A percentile compares a stretch with the other conserved stretches of the same genome.
Conservation (phyloP, 306 rosid species). For the Malus orientalis region DNA sequence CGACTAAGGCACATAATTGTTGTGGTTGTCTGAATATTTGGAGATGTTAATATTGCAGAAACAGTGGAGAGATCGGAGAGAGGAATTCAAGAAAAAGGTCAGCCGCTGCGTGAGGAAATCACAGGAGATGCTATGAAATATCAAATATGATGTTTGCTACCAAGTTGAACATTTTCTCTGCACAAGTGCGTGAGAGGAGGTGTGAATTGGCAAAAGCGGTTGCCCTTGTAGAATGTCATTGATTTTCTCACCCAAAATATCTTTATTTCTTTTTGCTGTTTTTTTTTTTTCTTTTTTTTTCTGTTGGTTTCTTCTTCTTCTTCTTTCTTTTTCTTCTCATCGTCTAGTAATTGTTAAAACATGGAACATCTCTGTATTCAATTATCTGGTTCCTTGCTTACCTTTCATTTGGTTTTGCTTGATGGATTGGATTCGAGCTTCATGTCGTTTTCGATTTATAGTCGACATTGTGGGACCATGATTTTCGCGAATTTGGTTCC, state of each 20-base stretch:
- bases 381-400: constrained; percentile 6
- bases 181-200: constrained; percentile 28
- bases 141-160: neutral
- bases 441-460: too few species aligned
- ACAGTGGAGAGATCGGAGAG: constrained; percentile 93
- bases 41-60: constrained; percentile 44
- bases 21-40: neutral
- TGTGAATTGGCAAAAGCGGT: constrained; percentile 21
- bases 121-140: constrained; percentile 47
- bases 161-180: constrained; percentile 2
- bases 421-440: neutral
- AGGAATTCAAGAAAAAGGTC: constrained; percentile 92
- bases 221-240: constrained; percentile 45
- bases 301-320: neutral
- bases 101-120: constrained; percentile 93
- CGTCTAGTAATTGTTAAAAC: constrained; percentile 32
- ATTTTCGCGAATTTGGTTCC: too few species aligned
- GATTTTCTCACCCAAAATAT: constrained; percentile 36
- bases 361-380: constrained; percentile 42
- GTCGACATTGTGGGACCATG: too few species aligned
- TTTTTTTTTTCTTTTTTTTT: neutral
- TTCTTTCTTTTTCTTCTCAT: neutral
- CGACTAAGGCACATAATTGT: neutral
- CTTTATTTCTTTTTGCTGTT: constrained; percentile 24
- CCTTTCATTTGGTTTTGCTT: neutral